A percentile compares a stretch with the other conserved stretches of the same genome.
These are phyloP conservation scores for Irineochytrium annulatum DNA, from an alignment of 192 early-diverging fungal species.

Conservation along the genomic window DNA sequence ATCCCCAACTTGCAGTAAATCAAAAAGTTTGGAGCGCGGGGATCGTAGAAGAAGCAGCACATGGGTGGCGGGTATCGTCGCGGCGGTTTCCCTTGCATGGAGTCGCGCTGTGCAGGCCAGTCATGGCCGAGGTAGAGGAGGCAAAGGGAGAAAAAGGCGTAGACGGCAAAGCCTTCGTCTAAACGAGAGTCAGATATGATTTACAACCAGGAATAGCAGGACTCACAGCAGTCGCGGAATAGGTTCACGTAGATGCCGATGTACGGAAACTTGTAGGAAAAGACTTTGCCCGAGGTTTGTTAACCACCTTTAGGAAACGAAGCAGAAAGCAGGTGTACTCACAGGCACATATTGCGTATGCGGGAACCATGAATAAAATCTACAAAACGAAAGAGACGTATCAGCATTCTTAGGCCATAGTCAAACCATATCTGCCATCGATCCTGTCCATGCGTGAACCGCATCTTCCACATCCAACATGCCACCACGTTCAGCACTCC, in stretches of 20 bases:
- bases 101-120: constrained; percentile 36
- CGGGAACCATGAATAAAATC: constrained; percentile 67
- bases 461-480: too few species aligned
- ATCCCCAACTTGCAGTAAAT: constrained; percentile 59
- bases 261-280: constrained; percentile 65
- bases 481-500: too few species aligned
- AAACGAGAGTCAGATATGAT: not conserved
- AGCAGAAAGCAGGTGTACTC: too few species aligned
- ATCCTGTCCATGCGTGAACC: too few species aligned
- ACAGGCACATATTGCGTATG: constrained; percentile 65
- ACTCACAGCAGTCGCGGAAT: constrained; percentile 65
- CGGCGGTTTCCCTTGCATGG: constrained; percentile 30
- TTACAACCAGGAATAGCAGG: not conserved
- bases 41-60: constrained; percentile 59
- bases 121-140: constrained; percentile 59
- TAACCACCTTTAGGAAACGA: too few species aligned
- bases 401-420: not conserved
- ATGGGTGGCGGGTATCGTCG: constrained; percentile 54
- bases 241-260: constrained; percentile 60
- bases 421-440: not conserved
- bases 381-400: constrained; percentile 28
- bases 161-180: constrained; percentile 53
- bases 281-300: too few species aligned
- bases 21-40: constrained; percentile 49
- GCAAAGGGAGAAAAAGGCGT: constrained; percentile 65